Percentiles rank a stretch among this genome's conserved stretches.
These are phyloP conservation scores for Candida ortonii DNA, from an alignment of 805 yeast genomes.

Conservation along the genomic window DNA sequence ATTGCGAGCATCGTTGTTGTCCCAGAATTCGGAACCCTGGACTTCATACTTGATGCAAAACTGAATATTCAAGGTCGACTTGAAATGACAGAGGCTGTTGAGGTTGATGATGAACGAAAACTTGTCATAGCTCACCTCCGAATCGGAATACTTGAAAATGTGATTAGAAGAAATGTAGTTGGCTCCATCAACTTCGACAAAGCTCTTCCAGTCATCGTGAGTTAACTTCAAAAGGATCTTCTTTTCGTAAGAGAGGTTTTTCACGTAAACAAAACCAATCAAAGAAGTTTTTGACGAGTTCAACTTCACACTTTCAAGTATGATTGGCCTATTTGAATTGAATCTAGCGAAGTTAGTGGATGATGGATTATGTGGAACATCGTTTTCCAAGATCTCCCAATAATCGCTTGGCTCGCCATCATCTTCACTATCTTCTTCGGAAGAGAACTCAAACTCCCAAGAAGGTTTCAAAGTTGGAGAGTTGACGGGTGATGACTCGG, in stretches of 20 bases:
- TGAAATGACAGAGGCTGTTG: conserved; percentile 27
- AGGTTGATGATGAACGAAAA: conserved; percentile 50
- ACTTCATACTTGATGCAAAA: conserved; percentile 41
- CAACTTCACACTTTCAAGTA: conserved; percentile 37
- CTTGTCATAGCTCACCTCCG: conserved; percentile 34
- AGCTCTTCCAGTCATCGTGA: conserved; percentile 44
- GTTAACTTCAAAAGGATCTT: conserved; percentile 45
- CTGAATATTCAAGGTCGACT: conserved; percentile 31
- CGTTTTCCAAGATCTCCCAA: conserved; percentile 33
- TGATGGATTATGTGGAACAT: conserved; percentile 30
- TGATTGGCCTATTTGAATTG: conserved; percentile 27
- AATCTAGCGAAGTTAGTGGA: conserved; percentile 33
- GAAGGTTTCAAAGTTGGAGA: conserved; percentile 22
- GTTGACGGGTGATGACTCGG: conserved; percentile 47
- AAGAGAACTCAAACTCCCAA: conserved; percentile 27
- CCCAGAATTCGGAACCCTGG: conserved; percentile 36
- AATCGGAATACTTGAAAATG: conserved; percentile 38
- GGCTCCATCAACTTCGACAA: conserved; percentile 31
- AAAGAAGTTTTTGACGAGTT: conserved; percentile 41
- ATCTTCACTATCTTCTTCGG: conserved; percentile 27
- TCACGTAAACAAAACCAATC: conserved; percentile 39
- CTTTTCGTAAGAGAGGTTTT: conserved; percentile 39
- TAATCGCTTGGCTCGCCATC: conserved; percentile 20
- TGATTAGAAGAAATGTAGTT: conserved; percentile 38
- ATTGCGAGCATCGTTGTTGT: conserved; percentile 37